A percentile compares a stretch with the other conserved stretches of the same genome.
These are phyloP conservation scores for Strobilomyces confusus DNA, from an alignment of 768 basidiomycete species.

Conservation along the genomic window DNA sequence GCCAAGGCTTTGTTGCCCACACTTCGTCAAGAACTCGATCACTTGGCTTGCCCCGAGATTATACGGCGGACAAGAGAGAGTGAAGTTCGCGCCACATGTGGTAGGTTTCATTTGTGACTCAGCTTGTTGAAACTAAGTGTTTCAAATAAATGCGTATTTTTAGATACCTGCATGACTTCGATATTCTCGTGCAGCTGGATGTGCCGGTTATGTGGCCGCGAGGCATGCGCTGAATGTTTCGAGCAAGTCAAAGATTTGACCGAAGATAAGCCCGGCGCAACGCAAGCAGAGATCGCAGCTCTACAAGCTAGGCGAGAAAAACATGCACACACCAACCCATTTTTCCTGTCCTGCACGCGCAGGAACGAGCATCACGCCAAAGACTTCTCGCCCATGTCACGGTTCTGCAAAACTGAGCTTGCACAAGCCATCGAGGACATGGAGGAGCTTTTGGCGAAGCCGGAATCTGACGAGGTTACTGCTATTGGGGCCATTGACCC, in stretches of 20 bases:
- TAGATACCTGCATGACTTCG: constrained; percentile 93
- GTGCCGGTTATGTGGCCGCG: constrained; percentile 87
- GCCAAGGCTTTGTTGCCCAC: constrained; percentile 66
- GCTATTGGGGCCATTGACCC: constrained; percentile 29
- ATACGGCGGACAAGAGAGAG: constrained; percentile 74
- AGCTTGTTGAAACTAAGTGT: constrained; percentile 3
- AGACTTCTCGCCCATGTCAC: constrained; percentile 77
- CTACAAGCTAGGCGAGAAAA: constrained; percentile 54
- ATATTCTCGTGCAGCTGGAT: constrained; percentile 89
- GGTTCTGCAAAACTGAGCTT: constrained; percentile 66
- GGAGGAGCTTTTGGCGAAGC: constrained; percentile 45
- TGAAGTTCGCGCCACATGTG: constrained; percentile 82
- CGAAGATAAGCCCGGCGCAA: constrained; percentile 44
- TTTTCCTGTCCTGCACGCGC: constrained; percentile 69
- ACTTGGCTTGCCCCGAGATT: constrained; percentile 52
- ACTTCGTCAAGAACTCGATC: constrained; percentile 59
- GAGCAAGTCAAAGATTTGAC: constrained; percentile 64
- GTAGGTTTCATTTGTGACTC: constrained; percentile 39
- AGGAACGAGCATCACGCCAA: constrained; percentile 63
- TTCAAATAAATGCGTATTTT: constrained; percentile 6
- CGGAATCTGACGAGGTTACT: constrained; percentile 27
- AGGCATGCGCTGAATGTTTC: constrained; percentile 84
- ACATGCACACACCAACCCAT: constrained; percentile 62
- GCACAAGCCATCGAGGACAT: constrained; percentile 64
- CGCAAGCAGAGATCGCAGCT: constrained; percentile 45